Base-by-base conservation (phyloP, 768 basidiomycete genomes). In the Trametes elegans region DNA sequence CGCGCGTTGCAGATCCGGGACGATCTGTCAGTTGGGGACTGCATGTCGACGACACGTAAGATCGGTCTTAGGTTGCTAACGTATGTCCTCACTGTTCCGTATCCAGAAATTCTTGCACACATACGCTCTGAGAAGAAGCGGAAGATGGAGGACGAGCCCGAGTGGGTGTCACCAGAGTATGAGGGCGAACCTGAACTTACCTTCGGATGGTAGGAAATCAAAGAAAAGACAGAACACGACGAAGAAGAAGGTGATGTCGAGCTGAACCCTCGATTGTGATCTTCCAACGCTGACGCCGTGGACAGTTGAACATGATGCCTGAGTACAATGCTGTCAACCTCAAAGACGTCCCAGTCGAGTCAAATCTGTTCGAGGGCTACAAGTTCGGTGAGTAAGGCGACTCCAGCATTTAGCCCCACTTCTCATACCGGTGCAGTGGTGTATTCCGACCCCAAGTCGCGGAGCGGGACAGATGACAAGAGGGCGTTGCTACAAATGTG, bases 1-100 rank as follows among this genome's bases (percentile, higher is more conserved):
- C 82, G 95, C 53, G 93, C 90, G 14, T 63, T 92, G 41, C 66
- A 71, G 3, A 92, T 95, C 56, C 82, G 92, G 21, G 89, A 90
- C 45, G 93, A 97, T 63, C 76, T 91, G 18, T 79, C 68, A 29
- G 73, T 83, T 36, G 80, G 79, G 1, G 90, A 93, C 63, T 91
- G 89, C 67, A 79, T 87, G 80, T 76, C 81, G 9, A 84, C 84
- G 1, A 77, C 83, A 41, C 82, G 90, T 88, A 56, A 31, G 64
- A 44, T 31, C 49, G 31, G 24, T 23, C 5, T 16, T 7, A 5
- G 3, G 0, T 14, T 11, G 23, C 16, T 28, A 9, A 10, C 5
- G 34, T 7, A 8, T 26, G 6, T 3, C 11, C 24, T 19, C 5
- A 24, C 32, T 0, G 2, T n/a, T 3, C n/a, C 21, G 32, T 10